Base-by-base conservation (phyloP, 1,139 yeast species). In the Hyphopichia burtonii region DNA sequence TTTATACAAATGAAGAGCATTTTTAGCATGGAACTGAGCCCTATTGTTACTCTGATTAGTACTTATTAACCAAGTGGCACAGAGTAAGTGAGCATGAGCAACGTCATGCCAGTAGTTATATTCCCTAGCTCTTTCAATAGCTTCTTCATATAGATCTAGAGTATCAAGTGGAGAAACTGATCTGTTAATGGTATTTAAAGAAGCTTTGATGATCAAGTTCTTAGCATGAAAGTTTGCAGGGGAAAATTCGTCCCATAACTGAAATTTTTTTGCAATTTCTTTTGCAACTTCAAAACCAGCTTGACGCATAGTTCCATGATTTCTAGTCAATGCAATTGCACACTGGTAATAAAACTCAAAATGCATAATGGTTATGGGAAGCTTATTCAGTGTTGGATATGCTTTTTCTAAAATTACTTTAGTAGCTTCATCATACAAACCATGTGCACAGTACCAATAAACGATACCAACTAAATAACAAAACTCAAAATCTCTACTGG, bases 81-180 rank as follows among this genome's bases (percentile, higher is more conserved):
- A 76, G 17, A 72, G 58, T 38, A 71, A 71, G 45, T 69, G 63
- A 4, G 67, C 66, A 49, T 71, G 55, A 1, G 76, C 80, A 4
- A 66, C 67, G 41, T 75, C 80, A 31, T 66, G 61, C 51, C 64
- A 57, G 25, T 63, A 54, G 3, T 65, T 63, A 30, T 56, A 48
- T 14, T 52, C 50, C 14, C 58, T 54, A 1, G 79, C 74, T 3
- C 47, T 42, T 18, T 68, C 73, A 17, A 77, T 63, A 0, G 82
- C 75, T 32, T 65, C 73, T 45, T 76, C 80, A 53, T 71, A 78
- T 14, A 61, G 49, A 44, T 78, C 82, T 14, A 78, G 54, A 2
- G 69, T 59, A 19, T 61, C 66, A 31, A 78, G 55, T 18, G 67
- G 63, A 7, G 72, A 57, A 10, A 47, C 38, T 2, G 47, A 41